Evolutionary conservation across 2,329 filamentous ascomycete species (phyloP), one percentile per base, ranked within the genome.

Genomic region (Alternaria infectoria): DNA sequence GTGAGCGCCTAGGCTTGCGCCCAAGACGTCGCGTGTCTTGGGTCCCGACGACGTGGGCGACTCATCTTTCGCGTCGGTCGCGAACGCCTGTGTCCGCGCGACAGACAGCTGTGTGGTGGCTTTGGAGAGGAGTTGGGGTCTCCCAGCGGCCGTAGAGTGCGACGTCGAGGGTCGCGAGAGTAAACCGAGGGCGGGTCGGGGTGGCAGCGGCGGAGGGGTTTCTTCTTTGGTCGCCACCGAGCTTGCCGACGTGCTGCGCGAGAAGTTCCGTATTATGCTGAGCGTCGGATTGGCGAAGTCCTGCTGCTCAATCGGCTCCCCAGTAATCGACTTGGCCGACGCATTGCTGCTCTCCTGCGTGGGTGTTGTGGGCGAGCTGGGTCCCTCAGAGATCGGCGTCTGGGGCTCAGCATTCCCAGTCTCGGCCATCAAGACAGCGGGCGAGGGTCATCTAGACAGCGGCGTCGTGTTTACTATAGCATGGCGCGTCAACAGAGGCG

Each of bases 41-140:
- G 82, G 81, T n/a, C 69, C 68, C 6, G 66, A 63, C 7, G 75
- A 70, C 2, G 75, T 69, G n/a, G 68, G 51, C 10, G 71, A 79
- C 63, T 55, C 75, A 62, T 71, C 76, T 55, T 45, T 62, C 44
- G 65, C 62, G 54, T 76, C 71, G 23, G 93, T 91, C 11, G 88
- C 89, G 66, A 91, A 90, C 1, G 89, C 89, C 54, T 94, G 85
- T 0, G 91, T 92, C 69, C 95, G 93, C 65, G 93, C 86, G 15
- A 93, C 87, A 0, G 93, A 95, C 13, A 98, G 76, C 10, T 93
- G 93, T 1, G 93, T 97, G 4, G 94, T 97, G 51, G 95, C 89
- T 62, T 88, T 89, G 2, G 91, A 89, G 25, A 82, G 78, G 17
- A 85, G 72, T 59, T 81, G 78, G 23, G 83, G 82, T 54, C 77